Evolutionary conservation across 2,329 filamentous ascomycete species (phyloP).

Genomic region (Sphaerostilbella broomeana): DNA sequence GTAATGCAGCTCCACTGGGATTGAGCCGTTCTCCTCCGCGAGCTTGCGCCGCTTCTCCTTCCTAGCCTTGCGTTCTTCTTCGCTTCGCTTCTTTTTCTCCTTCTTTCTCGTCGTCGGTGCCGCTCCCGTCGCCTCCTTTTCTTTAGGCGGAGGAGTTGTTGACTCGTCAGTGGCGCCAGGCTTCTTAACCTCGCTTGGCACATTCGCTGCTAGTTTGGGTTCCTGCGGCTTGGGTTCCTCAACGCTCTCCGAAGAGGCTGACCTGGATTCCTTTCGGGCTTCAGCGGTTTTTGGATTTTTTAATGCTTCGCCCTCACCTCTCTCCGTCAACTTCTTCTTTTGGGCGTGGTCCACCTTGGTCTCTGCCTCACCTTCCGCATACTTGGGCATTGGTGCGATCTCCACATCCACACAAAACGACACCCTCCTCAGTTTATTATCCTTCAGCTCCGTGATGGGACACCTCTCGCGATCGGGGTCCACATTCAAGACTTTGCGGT

Average conservation of each 20-base stretch:
- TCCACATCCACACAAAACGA: conserved; percentile 97
- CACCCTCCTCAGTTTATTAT: conserved; percentile 75
- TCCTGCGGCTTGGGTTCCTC: conserved; percentile 35
- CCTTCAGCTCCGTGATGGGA: conserved; percentile 69
- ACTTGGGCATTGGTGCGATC: conserved; percentile 80
- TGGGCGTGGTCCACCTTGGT: conserved; percentile 43
- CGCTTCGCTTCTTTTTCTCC: conserved; percentile 93
- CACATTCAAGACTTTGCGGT: conserved; percentile 77
- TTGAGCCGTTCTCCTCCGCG: conserved; percentile 79
- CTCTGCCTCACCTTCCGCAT: conserved; percentile 53
- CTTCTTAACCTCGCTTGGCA: conserved; percentile 19
- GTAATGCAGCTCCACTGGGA: conserved; percentile 75
- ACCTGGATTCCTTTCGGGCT: conserved; percentile 36
- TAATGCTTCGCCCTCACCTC: conserved; percentile 65
- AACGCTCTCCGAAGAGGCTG: conserved; percentile 31
- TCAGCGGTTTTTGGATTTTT: conserved; percentile 59
- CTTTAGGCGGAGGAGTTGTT: conserved; percentile 16
- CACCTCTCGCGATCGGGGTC: conserved; percentile 75
- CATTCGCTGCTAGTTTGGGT: conserved; percentile 30
- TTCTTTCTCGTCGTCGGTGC: conserved; percentile 58
- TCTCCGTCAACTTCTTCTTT: conserved; percentile 60
- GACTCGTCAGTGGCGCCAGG: conserved; percentile 18
- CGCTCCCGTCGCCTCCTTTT: conserved; percentile 36
- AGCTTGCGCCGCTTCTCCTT: conserved; percentile 82
- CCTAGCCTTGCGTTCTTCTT: conserved; percentile 84